Evolutionary conservation across 140 eudicot genomes (phyloP), one percentile per base, ranked within the genome.

Genomic region (Senecio squalidus): DNA sequence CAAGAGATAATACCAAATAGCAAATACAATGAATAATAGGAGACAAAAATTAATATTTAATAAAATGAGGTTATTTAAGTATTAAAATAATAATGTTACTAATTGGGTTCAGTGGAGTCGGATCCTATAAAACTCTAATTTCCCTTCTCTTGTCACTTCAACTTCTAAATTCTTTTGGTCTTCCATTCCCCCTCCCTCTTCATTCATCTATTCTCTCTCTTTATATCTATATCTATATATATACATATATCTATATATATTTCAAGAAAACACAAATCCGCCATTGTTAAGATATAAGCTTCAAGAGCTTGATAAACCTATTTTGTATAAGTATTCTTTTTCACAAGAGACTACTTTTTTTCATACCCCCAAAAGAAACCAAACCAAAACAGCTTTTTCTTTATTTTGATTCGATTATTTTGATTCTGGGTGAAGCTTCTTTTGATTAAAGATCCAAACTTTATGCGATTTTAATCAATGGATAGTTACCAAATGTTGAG

Each of bases 51-150:
- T 1, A 29, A 36, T 17, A n/a, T n/a, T n/a, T n/a, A n/a, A n/a
- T n/a, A n/a, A n/a, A n/a, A n/a, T n/a, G n/a, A n/a, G n/a, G n/a
- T n/a, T n/a, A n/a, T n/a, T n/a, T n/a, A 60, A 43, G 28, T 36
- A 66, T 36, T 54, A 65, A 29, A 31, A 49, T 43, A 41, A 53
- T 41, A 41, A 8, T 33, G 73, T 45, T 66, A 33, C 58, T 43
- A 10, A 22, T 16, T 59, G 29, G 50, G 65, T 54, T 53, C 53
- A 24, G 51, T 30, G 61, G 43, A 62, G 64, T 64, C 74, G 73
- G 82, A 85, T 78, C 89, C 86, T 85, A 85, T 85, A 82, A 67
- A 81, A 71, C 72, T 62, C 71, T 67, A 63, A 62, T 39, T 68
- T 38, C 60, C 76, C 66, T 46, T 63, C 67, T 31, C 33, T 63